Evolutionary conservation across 805 yeast genomes (phyloP), one percentile per base, ranked within the genome.

Genomic region (Yarrowia sp.): DNA sequence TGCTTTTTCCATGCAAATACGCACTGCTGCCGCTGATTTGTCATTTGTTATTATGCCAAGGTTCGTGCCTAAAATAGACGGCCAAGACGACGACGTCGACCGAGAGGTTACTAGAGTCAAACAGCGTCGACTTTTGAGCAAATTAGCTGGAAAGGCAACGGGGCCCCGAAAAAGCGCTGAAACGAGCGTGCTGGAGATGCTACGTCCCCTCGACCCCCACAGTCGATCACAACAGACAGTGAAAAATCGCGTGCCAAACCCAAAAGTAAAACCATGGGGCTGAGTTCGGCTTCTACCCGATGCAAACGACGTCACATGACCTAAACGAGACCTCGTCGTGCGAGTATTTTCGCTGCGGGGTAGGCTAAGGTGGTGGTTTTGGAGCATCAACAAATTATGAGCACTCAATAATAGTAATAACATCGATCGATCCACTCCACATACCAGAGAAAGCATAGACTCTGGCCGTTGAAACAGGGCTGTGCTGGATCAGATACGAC

Each of bases 211-310:
- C 8, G 12, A 9, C 31, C 47, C 31, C 47, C 47, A n/a, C 47
- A 16, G 47, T 5, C 47, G 47, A 42, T 42, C 47, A 24, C 31
- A 42, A 42, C 47, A 38, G 42, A 5, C 12, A 2, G 21, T 42
- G 32, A 16, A 42, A 42, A 42, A 42, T 42, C 47, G 47, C 47
- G 47, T 42, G 47, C 47, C 32, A 5, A 42, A 42, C 47, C 32
- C 47, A 42, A 42, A 42, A 16, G 47, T 16, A 10, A 42, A 42
- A 42, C 44, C 32, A 42, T 42, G 47, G 31, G 46, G 46, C 46
- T 41, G 46, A 41, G 46, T 38, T 21, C 25, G n/a, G 29, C 21
- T 38, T 25, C 29, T 9, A 22, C 27, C 44, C 27, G 44, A 39
- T 39, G 44, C 27, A 39, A 14, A 39, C 27, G 29, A 39, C 19